Evolutionary conservation across 495 filamentous ascomycete species (phyloP).

Genomic region (Aspergillus nanangensis): DNA sequence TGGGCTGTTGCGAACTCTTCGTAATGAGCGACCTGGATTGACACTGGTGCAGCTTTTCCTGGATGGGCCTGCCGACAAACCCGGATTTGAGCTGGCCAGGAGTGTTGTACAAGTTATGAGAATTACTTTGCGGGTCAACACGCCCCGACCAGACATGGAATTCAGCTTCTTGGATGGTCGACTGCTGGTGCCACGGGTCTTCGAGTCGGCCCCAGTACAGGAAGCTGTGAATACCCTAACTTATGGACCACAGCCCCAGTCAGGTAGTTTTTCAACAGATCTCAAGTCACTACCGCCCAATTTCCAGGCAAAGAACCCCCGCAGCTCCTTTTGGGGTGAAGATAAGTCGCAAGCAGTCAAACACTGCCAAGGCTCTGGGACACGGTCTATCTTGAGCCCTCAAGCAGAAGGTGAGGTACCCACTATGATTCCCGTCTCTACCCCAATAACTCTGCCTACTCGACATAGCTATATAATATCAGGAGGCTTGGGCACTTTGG

Average conservation of each 20-base stretch:
- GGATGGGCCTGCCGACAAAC: conserved; percentile 5
- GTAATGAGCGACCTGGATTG: conserved; percentile 17
- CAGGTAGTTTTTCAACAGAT: conserved; percentile 6
- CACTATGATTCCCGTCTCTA: conserved; percentile 7
- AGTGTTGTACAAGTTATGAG: conserved; percentile 16
- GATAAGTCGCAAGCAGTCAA: conserved; percentile 10
- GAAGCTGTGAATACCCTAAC: conserved; percentile 18
- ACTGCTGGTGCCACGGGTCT: conserved; percentile 16
- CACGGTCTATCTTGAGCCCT: conserved; percentile 12
- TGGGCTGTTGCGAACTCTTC: conserved; percentile 20
- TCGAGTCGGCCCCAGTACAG: conserved; percentile 12
- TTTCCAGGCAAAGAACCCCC: too few relatives aligned
- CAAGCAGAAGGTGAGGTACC: conserved; percentile 16
- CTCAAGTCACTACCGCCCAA: conserved; percentile 8
- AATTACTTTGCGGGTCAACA: conserved; percentile 11
- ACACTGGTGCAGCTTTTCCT: conserved; percentile 14
- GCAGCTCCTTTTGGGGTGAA: too few relatives aligned
- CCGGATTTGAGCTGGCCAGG: conserved; percentile 7
- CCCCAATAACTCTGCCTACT: conserved; percentile 11
- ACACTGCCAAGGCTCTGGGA: conserved; percentile 4
- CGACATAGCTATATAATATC: conserved; percentile 24
- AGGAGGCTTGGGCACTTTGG: conserved; percentile 33
- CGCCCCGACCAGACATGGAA: conserved; percentile 14
- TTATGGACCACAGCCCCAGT: conserved; percentile 15
- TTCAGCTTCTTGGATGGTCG: conserved; percentile 13